A percentile compares a stretch with the other conserved stretches of the same genome.
phyloP scores from a whole-genome alignment of 169 alveolate species.

The Plasmodium gonderi region DNA sequence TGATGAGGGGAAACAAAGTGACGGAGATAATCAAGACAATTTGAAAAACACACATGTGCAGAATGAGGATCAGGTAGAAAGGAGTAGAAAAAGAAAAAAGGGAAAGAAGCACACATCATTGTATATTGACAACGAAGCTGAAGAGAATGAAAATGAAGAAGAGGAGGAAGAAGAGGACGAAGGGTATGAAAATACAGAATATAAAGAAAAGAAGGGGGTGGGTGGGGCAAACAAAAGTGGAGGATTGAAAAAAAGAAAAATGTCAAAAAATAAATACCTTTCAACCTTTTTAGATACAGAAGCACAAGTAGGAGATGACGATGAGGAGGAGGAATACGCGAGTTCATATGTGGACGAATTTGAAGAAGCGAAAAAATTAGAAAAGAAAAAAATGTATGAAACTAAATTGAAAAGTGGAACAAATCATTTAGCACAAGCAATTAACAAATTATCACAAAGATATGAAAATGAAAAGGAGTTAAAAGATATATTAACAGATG shows the following conservation, averaged over 20 bases:
- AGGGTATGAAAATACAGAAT: not conserved
- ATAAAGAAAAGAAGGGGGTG: not conserved
- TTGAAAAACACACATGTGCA: not conserved
- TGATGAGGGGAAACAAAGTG: constrained; percentile 1
- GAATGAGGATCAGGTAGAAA: not conserved
- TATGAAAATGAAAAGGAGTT: constrained; percentile 85
- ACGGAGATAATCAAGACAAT: not conserved
- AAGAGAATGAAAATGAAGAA: not conserved
- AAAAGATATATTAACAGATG: constrained; percentile 80
- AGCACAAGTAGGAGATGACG: constrained; percentile 86
- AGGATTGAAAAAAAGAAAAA: constrained; percentile 13
- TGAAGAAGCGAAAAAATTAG: constrained; percentile 83
- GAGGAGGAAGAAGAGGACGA: constrained; percentile 7
- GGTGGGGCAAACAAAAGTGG: not conserved
- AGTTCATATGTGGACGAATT: constrained; percentile 87
- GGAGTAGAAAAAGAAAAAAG: constrained; percentile 6
- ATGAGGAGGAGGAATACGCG: constrained; percentile 88
- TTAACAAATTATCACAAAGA: constrained; percentile 86
- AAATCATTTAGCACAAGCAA: constrained; percentile 87
- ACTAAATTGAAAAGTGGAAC: constrained; percentile 85
- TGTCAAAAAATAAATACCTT: constrained; percentile 71
- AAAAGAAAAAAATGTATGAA: constrained; percentile 79
- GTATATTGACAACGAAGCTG: constrained; percentile 7
- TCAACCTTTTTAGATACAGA: constrained; percentile 90
- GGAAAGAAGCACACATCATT: not conserved